Evolutionary conservation across 116 monocot genomes (phyloP), one percentile per base, ranked within the genome.

Genomic region (Phalaenopsis hybrid): DNA sequence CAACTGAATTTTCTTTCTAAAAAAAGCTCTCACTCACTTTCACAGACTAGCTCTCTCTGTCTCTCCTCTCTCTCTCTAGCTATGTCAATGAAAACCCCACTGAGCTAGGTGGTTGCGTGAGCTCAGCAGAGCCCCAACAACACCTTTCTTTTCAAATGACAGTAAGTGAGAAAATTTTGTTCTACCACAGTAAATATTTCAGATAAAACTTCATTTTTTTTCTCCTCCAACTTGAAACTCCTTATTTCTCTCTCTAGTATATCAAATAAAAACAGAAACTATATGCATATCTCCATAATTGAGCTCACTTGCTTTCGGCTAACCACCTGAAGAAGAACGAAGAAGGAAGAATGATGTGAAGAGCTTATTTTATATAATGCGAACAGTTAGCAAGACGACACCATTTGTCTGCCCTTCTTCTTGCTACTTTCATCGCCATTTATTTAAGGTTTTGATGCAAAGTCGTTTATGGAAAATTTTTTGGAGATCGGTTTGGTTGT

Each of bases 201-300:
- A 23, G 61, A 61, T 5, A 58, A 58, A 58, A 18, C 58, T 18
- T 52, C 3, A 12, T 28, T 28, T 50, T 50, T 61, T 61, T 61
- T 7, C 21, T 1, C 13, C 52, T 52, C 13, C 61, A 18, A n/a
- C 0, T 28, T 25, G 8, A 23, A 51, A 4, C 79, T 57, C 83
- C 79, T 11, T 73, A 31, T 82, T 37, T 77, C 55, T 75, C 81
- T 75, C 81, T 81, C 74, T 52, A 51, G 70, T 31, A 49, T 21
- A 68, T 13, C 20, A 72, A 21, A 57, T 59, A 16, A 21, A 21
- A 43, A 49, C 59, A 44, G 37, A 72, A 75, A 75, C 45, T 20
- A 28, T 28, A 28, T 28, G 75, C 5, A 44, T 45, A 1, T 45
- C 44, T 45, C 45, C 20, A 75, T 75, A 75, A 75, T 44, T 43